Percentiles rank a stretch among this genome's conserved stretches.
phyloP scores from a whole-genome alignment of 768 basidiomycete species.

The Suillus spraguei region DNA sequence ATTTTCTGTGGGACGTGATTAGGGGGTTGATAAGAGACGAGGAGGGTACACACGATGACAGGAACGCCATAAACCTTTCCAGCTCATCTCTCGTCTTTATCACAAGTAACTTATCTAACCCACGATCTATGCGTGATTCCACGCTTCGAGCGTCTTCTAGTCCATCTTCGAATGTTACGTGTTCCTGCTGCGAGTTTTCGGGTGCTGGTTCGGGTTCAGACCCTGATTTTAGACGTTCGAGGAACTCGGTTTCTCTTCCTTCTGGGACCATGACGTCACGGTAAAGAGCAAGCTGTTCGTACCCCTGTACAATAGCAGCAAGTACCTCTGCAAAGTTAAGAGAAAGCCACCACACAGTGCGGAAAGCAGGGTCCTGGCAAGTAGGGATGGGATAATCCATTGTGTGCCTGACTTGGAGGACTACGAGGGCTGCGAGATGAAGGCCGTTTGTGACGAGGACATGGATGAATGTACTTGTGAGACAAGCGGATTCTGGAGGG shows the following conservation, averaged over 20 bases:
- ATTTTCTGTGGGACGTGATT: constrained; percentile 45
- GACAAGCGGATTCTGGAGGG: constrained; percentile 30
- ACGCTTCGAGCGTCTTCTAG: constrained; percentile 24
- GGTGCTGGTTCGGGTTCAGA: not conserved
- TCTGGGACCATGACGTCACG: constrained; percentile 63
- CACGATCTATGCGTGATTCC: constrained; percentile 54
- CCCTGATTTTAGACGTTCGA: constrained; percentile 30
- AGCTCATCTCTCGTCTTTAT: constrained; percentile 73
- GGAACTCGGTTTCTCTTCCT: constrained; percentile 42
- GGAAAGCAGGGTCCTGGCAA: constrained; percentile 60
- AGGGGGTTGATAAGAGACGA: constrained; percentile 1
- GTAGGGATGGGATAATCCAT: constrained; percentile 46
- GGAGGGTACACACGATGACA: constrained; percentile 59
- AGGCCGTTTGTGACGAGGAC: constrained; percentile 54
- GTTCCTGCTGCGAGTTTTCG: constrained; percentile 13
- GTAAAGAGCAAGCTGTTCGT: constrained; percentile 67
- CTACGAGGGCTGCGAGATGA: constrained; percentile 54
- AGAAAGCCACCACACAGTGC: constrained; percentile 75
- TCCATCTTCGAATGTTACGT: constrained; percentile 13
- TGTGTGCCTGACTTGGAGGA: constrained; percentile 53
- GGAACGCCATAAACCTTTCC: constrained; percentile 81
- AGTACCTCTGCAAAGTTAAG: constrained; percentile 69
- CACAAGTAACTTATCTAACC: constrained; percentile 65
- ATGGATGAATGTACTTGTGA: constrained; percentile 46
- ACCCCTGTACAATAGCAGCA: constrained; percentile 70